phyloP scores from a whole-genome alignment of 164 flowering plant genomes.

The Magnolia officinalis region DNA sequence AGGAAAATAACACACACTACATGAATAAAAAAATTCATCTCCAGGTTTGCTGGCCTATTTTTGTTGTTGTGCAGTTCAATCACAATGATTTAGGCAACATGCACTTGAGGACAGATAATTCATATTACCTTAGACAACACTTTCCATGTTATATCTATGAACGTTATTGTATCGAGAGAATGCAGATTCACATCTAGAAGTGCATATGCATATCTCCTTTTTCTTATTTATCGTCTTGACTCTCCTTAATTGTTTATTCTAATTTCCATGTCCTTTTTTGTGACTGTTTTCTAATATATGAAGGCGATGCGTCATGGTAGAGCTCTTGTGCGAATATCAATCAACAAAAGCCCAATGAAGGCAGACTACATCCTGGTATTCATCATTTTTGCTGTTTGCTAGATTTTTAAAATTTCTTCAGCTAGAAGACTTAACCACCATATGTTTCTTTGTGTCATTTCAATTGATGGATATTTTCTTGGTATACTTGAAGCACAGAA shows the following conservation, averaged over 20 bases:
- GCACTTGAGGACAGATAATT: background rate
- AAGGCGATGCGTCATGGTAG: conserved; percentile 61
- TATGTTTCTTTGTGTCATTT: background rate
- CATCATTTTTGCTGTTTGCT: background rate
- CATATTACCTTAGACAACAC: background rate
- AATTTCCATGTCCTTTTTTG: background rate
- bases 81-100: background rate
- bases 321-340: conserved; percentile 72
- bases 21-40: conserved; percentile 38
- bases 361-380: conserved; percentile 76
- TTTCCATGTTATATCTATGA: background rate
- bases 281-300: conserved; percentile 2
- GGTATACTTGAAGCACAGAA: too few species aligned
- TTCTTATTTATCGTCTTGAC: background rate
- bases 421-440: background rate
- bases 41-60: conserved; percentile 41
- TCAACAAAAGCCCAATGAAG: conserved; percentile 36
- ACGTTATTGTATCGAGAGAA: background rate
- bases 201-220: background rate
- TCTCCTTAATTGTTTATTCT: background rate
- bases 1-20: conserved; percentile 19
- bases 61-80: background rate
- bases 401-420: background rate
- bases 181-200: background rate
- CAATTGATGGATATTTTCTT: background rate